Percentiles rank a stretch among this genome's conserved stretches.
phyloP scores from a whole-genome alignment of 2,329 filamentous ascomycete species.

The Celoporthe dispersa region DNA sequence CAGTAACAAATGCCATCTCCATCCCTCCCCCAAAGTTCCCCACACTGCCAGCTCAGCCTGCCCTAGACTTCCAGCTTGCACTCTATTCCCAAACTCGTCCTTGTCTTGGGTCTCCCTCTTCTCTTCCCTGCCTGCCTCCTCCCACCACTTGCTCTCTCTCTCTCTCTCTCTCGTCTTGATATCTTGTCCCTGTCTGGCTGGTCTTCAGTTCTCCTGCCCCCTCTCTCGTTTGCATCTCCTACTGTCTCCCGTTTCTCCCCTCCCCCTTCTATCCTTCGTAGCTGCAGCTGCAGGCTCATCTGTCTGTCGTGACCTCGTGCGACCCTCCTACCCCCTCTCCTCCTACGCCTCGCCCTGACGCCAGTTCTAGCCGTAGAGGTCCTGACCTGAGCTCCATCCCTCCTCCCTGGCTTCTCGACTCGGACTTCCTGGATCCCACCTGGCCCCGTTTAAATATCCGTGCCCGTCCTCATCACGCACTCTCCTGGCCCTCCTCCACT shows the following conservation, averaged over 20 bases:
- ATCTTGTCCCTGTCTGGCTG: slow-evolving; percentile 8
- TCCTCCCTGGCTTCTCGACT: not conserved
- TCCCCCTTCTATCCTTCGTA: not conserved
- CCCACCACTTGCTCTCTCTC: too few relatives aligned
- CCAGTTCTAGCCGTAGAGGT: not conserved
- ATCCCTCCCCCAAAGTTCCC: slow-evolving; percentile 11
- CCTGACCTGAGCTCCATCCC: not conserved
- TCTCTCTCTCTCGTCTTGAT: not conserved
- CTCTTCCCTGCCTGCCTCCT: slow-evolving; percentile 9
- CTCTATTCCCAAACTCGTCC: slow-evolving; percentile 3
- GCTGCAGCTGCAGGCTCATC: not conserved
- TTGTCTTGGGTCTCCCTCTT: slow-evolving; percentile 2
- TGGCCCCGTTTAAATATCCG: slow-evolving; percentile 21
- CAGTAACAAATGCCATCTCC: slow-evolving; percentile 19
- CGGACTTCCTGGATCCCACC: not conserved
- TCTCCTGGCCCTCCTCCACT: not conserved
- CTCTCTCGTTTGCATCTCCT: not conserved
- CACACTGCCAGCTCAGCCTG: slow-evolving; percentile 19
- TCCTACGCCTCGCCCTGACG: not conserved
- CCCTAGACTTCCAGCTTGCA: slow-evolving; percentile 1
- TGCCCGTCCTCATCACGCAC: slow-evolving; percentile 10
- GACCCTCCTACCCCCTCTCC: not conserved
- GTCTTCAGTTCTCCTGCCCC: not conserved
- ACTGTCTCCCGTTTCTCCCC: not conserved
- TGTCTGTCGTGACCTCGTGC: not conserved